A percentile compares a stretch with the other conserved stretches of the same genome.
Evolutionary conservation across 495 filamentous ascomycete genomes (phyloP).

Genomic region (Penicillium dipodomyicola): DNA sequence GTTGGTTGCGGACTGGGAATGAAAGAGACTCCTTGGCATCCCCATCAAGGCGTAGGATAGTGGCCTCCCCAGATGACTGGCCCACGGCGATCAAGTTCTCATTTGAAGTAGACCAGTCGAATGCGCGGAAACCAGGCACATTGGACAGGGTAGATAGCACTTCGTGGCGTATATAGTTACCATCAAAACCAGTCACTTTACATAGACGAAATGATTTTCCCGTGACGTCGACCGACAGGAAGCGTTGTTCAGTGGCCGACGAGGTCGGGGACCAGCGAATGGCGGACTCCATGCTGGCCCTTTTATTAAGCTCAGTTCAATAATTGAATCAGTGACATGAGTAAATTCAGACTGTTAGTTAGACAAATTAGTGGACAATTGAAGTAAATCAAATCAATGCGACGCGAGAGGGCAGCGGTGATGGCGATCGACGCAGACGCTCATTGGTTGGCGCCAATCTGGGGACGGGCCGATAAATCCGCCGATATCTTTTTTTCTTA

Average conservation of each 20-base stretch:
- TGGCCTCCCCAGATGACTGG: constrained; percentile 78
- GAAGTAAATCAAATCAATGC: constrained; percentile 10
- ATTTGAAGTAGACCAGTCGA: constrained; percentile 88
- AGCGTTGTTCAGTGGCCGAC: constrained; percentile 59
- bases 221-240: constrained; percentile 81
- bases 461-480: constrained; percentile 33
- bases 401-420: constrained; percentile 22
- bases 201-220: constrained; percentile 78
- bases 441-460: constrained; percentile 34
- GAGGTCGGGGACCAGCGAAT: constrained; percentile 91
- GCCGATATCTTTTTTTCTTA: constrained; percentile 25
- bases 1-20: constrained; percentile 79
- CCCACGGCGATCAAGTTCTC: constrained; percentile 81
- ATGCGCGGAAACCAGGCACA: constrained; percentile 82
- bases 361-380: constrained; percentile 15
- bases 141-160: constrained; percentile 70
- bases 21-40: constrained; percentile 60
- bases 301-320: not conserved
- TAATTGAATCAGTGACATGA: constrained; percentile 5
- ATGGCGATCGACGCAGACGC: constrained; percentile 18
- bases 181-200: constrained; percentile 60
- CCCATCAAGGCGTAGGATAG: constrained; percentile 72
- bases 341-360: not conserved
- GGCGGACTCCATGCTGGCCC: constrained; percentile 57
- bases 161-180: constrained; percentile 60